Conservation (phyloP, 345 rosid genomes). For the Excoecaria cochinchinensis region DNA sequence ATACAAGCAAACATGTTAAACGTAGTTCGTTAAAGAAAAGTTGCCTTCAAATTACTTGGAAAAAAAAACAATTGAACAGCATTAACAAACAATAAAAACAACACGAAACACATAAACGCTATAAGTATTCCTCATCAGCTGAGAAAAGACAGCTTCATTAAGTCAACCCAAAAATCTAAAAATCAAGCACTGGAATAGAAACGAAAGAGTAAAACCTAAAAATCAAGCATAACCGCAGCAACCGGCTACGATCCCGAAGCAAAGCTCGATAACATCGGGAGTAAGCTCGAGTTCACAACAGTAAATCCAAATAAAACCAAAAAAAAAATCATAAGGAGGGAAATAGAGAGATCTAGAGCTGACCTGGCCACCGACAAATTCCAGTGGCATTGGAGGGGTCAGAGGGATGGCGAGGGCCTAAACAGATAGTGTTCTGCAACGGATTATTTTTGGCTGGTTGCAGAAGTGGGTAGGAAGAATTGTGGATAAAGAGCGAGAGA, state of each 20-base stretch:
- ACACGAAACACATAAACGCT: background rate
- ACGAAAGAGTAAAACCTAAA: background rate
- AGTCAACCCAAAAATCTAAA: background rate
- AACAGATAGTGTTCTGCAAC: too few relatives aligned
- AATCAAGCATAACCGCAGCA: background rate
- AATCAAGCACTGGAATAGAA: background rate
- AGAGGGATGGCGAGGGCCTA: too few relatives aligned
- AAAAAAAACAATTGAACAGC: too few relatives aligned
- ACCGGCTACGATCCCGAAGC: background rate
- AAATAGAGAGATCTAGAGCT: slow-evolving; percentile 13
- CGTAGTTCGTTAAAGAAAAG: too few relatives aligned
- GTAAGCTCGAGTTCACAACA: background rate
- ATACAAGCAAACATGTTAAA: too few relatives aligned
- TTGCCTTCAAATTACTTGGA: too few relatives aligned
- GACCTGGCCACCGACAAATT: slow-evolving; percentile 99
- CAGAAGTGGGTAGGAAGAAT: too few relatives aligned
- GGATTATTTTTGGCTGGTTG: too few relatives aligned
- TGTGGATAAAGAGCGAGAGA: too few relatives aligned
- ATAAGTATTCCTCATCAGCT: background rate
- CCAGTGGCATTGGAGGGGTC: too few relatives aligned
- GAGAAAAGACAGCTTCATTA: background rate
- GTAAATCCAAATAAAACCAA: background rate
- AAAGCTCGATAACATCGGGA: background rate
- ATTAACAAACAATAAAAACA: background rate
- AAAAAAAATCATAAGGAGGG: background rate